A percentile compares a stretch with the other conserved stretches of the same genome.
Evolutionary conservation across 176 grass and related monocot genomes (phyloP).

Genomic region (Carex pumila): DNA sequence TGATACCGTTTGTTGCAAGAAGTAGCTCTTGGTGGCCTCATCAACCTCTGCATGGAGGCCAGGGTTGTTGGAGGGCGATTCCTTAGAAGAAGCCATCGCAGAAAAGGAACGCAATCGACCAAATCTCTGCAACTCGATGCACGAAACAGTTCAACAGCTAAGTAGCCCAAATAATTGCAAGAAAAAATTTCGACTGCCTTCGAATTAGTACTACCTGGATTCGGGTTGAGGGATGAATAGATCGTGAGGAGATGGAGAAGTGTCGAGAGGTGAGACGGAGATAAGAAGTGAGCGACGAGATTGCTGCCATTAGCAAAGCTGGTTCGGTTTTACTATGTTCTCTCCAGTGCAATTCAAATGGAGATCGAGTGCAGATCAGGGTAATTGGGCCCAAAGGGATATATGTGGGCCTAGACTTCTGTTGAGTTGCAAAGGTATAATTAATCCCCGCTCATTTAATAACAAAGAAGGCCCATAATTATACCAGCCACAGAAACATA

Average conservation of each 20-base stretch:
- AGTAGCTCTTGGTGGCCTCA: conserved; percentile 78
- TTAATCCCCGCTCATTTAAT: background rate
- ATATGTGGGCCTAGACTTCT: background rate
- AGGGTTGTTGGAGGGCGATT: conserved; percentile 62
- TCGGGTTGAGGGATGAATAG: background rate
- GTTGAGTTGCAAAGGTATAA: background rate
- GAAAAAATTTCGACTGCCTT: background rate
- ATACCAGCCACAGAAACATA: no score
- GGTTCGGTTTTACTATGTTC: background rate
- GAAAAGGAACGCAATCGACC: conserved; percentile 47
- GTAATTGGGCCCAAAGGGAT: background rate
- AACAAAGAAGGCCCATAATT: no score
- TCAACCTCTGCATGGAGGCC: conserved; percentile 56
- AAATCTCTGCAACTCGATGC: conserved; percentile 28
- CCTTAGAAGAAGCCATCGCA: conserved; percentile 53
- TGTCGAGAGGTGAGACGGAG: conserved; percentile 26
- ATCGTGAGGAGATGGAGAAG: conserved; percentile 8
- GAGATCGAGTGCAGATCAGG: background rate
- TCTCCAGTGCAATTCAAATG: background rate
- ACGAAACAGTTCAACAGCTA: background rate
- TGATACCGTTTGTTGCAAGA: conserved; percentile 87
- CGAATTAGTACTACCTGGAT: conserved; percentile 23
- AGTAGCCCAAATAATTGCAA: background rate
- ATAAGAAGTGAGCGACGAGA: conserved; percentile 17
- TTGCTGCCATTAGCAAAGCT: conserved; percentile 29